Evolutionary conservation across 1,284 basidiomycete species (phyloP).

Genomic region (Pseudozyma hubeiensis): DNA sequence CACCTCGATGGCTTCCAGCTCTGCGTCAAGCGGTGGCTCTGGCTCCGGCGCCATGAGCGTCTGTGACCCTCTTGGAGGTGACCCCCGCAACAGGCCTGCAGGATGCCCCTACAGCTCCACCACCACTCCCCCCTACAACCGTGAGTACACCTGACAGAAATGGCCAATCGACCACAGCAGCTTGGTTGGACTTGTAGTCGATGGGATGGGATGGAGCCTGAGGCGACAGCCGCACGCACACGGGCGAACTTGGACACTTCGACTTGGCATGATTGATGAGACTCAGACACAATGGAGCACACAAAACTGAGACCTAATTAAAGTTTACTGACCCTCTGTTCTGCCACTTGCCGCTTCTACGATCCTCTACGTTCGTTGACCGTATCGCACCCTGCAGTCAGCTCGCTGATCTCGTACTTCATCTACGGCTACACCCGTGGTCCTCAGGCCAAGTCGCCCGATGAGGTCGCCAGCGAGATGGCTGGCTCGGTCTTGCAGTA

Average conservation of each 20-base stretch:
- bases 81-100: constrained; percentile 26
- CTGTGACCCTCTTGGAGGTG: constrained; percentile 54
- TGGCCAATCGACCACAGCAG: not conserved
- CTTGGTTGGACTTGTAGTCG: not conserved
- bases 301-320: not conserved
- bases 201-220: too few relatives aligned
- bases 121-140: constrained; percentile 56
- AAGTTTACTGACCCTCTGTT: constrained; percentile 17
- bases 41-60: constrained; percentile 13
- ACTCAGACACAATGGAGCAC: too few relatives aligned
- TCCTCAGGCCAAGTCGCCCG: constrained; percentile 37
- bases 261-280: too few relatives aligned
- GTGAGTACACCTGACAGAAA: constrained; percentile 21
- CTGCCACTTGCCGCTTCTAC: not conserved
- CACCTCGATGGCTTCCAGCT: constrained; percentile 35
- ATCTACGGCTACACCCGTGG: constrained; percentile 56
- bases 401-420: constrained; percentile 57
- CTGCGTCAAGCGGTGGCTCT: constrained; percentile 19
- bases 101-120: constrained; percentile 59
- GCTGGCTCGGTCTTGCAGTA: constrained; percentile 58
- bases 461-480: constrained; percentile 59
- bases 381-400: constrained; percentile 26
- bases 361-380: not conserved
- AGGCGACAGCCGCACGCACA: too few relatives aligned
- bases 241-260: too few relatives aligned